Evolutionary conservation across 208 protist genomes (phyloP).

Genomic region (Leishmania martiniquensis): DNA sequence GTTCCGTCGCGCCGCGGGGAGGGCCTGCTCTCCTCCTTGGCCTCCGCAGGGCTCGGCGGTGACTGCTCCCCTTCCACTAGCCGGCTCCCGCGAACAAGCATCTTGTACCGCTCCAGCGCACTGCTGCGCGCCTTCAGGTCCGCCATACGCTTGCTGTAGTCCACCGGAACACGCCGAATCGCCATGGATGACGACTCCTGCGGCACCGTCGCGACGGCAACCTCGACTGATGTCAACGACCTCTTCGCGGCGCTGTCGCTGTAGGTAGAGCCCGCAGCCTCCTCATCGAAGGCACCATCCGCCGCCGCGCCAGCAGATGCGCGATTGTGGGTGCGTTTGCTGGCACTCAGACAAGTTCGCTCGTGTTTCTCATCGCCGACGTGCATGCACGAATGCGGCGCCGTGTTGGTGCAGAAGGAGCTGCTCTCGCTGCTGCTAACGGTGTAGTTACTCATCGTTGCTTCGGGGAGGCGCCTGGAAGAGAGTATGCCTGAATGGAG

Average conservation of each 20-base stretch:
- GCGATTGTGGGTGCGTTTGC: constrained; percentile 2
- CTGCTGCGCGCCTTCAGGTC: constrained; percentile 44
- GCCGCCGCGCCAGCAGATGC: not conserved
- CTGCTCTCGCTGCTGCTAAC: constrained; percentile 42
- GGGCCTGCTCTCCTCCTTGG: not conserved
- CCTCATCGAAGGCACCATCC: not conserved
- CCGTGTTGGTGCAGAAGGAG: constrained; percentile 30
- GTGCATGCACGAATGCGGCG: not conserved
- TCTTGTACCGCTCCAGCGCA: constrained; percentile 66
- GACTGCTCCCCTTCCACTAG: constrained; percentile 15
- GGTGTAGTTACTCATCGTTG: constrained; percentile 28
- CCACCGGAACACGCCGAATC: constrained; percentile 40
- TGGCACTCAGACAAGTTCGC: not conserved
- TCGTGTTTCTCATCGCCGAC: not conserved
- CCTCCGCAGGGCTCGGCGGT: constrained; percentile 11
- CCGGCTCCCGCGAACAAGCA: constrained; percentile 41
- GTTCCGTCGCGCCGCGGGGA: not conserved
- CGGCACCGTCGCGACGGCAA: constrained; percentile 2
- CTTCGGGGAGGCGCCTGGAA: not conserved
- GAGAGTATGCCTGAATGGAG: not conserved
- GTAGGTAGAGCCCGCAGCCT: not conserved
- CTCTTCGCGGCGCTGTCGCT: constrained; percentile 5
- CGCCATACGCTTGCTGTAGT: constrained; percentile 61
- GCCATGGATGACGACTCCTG: constrained; percentile 48
- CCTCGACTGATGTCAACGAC: constrained; percentile 1